Evolutionary conservation across 768 basidiomycete species (phyloP), one percentile per base, ranked within the genome.

Genomic region (Suillus hirtellus): DNA sequence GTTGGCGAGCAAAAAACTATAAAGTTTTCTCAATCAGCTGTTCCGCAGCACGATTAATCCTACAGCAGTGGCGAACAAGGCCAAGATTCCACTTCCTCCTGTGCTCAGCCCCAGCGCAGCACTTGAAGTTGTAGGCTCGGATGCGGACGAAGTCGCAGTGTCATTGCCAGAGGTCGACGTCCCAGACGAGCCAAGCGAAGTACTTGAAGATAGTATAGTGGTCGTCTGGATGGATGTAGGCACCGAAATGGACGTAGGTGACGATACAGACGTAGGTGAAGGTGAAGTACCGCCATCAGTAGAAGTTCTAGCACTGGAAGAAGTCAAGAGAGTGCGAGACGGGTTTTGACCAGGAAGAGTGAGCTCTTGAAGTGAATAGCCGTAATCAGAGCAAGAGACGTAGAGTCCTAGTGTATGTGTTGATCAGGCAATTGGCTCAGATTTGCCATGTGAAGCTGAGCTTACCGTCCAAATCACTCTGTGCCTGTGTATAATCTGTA

Each of bases 381-480:
- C 73, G 56, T 64, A 58, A 47, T 72, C 69, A 2, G 66, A 67
- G 62, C 73, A 75, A 8, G 73, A 68, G 42, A 60, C 65, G 55
- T 67, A 70, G 31, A 75, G 63, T 14, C 66, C 73, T 75, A 24
- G 44, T 44, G 17, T 11, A 34, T 42, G 7, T 31, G 14, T n/a
- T n/a, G 15, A 31, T 55, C 19, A 56, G 31, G 11, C 1, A 7
- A 9, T 46, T 24, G 21, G 6, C 14, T n/a, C 21, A n/a, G 14
- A 56, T 44, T 5, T 12, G 19, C 24, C 10, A 9, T 50, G 4
- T 34, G 46, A n/a, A 15, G 15, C 24, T 4, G 34, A 21, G 65
- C 77, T 64, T 63, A 81, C 81, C 42, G 63, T 82, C 77, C 35
- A 83, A 63, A 40, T 69, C 59, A 0, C 34, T 38, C 53, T 81